Evolutionary conservation across 2,329 filamentous ascomycete species (phyloP), one percentile per base, ranked within the genome.

Genomic region (Fusarium buxicola): DNA sequence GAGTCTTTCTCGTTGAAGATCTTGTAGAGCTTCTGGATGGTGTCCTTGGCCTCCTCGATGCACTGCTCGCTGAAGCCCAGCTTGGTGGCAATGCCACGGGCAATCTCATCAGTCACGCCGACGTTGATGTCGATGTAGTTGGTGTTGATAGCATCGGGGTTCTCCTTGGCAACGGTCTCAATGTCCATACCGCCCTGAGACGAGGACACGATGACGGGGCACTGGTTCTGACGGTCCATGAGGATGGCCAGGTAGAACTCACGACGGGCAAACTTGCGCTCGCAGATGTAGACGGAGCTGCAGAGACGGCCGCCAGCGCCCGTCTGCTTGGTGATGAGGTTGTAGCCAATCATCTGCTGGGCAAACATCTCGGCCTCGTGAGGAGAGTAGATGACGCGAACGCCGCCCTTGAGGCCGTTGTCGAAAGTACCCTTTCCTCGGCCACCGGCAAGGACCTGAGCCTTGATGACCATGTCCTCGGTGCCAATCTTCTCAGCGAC

Each of bases 111-210:
- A 46, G 95, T 98, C 64, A 99, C 95, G 73, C 95, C 95, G 69
- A 85, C 84, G 79, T 98, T 91, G 83, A 99, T 97, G 80, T 98
- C 89, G 73, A 99, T 90, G 74, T 91, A 88, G 70, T 92, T 97
- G 72, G 94, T 97, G 80, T 89, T 90, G 82, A 99, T 99, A 71
- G 95, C 95, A 9, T 95, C 92, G 61, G 95, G 95, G 82, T 86
- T 92, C 84, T 99, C 95, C 87, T 98, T 99, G 76, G 95, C 95
- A 70, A 99, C 95, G 49, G 91, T 88, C 86, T 99, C 95, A 74
- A 99, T 99, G 79, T 99, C 95, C 92, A 99, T 97, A 77, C 95
- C 95, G 79, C 95, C 95, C 82, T 99, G 95, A 57, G 94, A 97
- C 61, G 94, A 98, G 70, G 95, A 94, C 61, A 99, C 94, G 72